Base-by-base conservation (phyloP, 176 grass and related monocot genomes). In the Bolboschoenus planiculmis region DNA sequence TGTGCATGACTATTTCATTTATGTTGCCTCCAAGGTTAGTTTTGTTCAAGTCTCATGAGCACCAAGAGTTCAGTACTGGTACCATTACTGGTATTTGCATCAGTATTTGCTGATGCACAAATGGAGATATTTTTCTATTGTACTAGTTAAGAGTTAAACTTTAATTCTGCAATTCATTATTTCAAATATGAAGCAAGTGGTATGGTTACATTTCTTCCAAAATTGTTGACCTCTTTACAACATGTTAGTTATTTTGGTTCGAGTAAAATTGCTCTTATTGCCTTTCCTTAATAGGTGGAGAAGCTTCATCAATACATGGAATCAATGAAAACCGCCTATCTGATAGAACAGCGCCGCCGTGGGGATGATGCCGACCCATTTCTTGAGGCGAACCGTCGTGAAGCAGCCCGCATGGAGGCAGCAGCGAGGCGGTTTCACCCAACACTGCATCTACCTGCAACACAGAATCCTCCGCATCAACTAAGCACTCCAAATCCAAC, bases 11-110 rank as follows among this genome's bases (percentile, higher is more conserved):
- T 98, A 91, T 89, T 85, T 95, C 71, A 91, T 98, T n/a, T 83
- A 91, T 91, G 89, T 93, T 85, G 90, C 92, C 59, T 86, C 92
- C 53, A 91, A 98, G 95, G 95, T 98, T 88, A 85, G 84, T 21
- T n/a, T 79, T 14, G 39, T 66, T 54, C 35, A 7, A 24, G 23
- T 82, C 3, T 48, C 48, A 29, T 47, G 0, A 23, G 1, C 37
- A n/a, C 48, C 31, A 40, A 72, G 1, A 8, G 2, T 44, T 44
- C 44, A 44, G 37, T 44, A 72, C 39, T 20, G 13, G 11, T 64
- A 15, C 13, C 26, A 15, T 73, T 43, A 15, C 40, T 73, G 37
- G 9, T 24, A 72, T 43, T 72, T 8, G 39, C 7, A 15, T 21
- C 46, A 20, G 9, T 24, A 72, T 43, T 72, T 8, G 39, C 7